Evolutionary conservation across 192 early-diverging fungal genomes (phyloP), one percentile per base, ranked within the genome.

Genomic region (Radiomyces spectabilis): DNA sequence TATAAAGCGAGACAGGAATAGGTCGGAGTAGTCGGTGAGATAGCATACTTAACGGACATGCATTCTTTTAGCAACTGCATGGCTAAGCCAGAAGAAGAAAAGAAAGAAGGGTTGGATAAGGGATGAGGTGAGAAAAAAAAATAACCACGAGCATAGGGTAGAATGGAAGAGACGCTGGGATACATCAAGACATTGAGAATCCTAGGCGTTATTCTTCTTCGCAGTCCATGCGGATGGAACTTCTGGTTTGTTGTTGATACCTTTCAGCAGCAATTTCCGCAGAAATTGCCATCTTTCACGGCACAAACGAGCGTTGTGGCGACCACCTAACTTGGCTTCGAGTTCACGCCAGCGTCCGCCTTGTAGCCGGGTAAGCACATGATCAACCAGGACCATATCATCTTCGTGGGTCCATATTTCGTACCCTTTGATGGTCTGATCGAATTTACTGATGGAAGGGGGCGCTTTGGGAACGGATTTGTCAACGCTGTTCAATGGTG

Each of bases 381-480:
- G 47, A 19, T 55, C 45, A 2, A 66, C 16, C 38, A 66, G 34
- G 1, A 55, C 4, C 35, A 59, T 34, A 38, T 66, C 64, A 51
- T 66, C 64, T 10, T 66, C 24, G 32, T 49, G 44, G 2, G 64
- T 66, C 64, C 64, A 66, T 37, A 55, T 18, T 44, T 66, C 64
- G 33, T 55, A 59, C 2, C 46, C 51, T 30, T 47, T 55, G 32
- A 57, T 59, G 10, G 34, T 30, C 25, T 59, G 56, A 39, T 50
- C 52, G 26, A 38, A 51, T 26, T 65, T 65, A 12, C n/a, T n/a
- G n/a, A n/a, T n/a, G n/a, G n/a, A n/a, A n/a, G n/a, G n/a, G n/a
- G n/a, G n/a, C n/a, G n/a, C n/a, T n/a, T n/a, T n/a, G n/a, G n/a
- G n/a, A n/a, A n/a, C n/a, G n/a, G n/a, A n/a, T n/a, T n/a, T n/a